Percentiles rank a stretch among this genome's conserved stretches.
Conservation (phyloP, 83 land plant genomes). For the Isoetes engelmannii region DNA sequence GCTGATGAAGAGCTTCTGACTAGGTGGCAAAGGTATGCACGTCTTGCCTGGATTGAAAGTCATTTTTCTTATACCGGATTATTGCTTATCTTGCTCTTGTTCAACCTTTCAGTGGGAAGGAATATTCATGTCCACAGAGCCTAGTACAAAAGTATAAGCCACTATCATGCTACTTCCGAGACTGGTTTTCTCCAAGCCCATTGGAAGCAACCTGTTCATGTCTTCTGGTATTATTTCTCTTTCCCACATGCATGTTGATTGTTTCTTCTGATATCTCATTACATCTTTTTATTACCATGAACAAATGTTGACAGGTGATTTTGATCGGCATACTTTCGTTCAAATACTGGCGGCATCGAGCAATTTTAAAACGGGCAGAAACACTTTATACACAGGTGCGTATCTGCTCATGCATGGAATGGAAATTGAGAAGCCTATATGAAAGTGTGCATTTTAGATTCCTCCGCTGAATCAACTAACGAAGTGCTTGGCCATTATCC, state of each 20-base stretch:
- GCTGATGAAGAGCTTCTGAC: neutral
- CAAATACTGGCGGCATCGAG: constrained; percentile 7
- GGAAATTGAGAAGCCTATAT: too few species aligned
- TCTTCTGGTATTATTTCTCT: neutral
- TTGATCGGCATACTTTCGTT: neutral
- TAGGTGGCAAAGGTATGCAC: neutral
- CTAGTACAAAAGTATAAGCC: constrained; percentile 2
- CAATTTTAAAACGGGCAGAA: constrained; percentile 17
- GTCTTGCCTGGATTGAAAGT: neutral
- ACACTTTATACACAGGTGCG: constrained; percentile 25
- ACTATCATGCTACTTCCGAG: neutral
- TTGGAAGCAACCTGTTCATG: neutral
- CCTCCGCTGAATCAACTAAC: too few species aligned
- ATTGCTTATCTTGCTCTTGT: neutral
- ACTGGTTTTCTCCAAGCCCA: neutral
- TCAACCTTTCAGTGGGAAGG: neutral
- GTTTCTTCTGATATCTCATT: neutral
- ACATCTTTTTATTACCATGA: too few species aligned
- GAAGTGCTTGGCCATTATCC: too few species aligned
- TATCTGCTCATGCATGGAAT: too few species aligned
- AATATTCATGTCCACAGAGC: neutral
- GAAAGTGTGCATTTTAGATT: too few species aligned
- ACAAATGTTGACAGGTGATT: neutral
- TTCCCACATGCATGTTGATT: neutral
- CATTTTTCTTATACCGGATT: neutral